These are phyloP conservation scores for Fusarium armeniacum DNA, from an alignment of 2,329 filamentous ascomycete genomes.

Conservation along the genomic window DNA sequence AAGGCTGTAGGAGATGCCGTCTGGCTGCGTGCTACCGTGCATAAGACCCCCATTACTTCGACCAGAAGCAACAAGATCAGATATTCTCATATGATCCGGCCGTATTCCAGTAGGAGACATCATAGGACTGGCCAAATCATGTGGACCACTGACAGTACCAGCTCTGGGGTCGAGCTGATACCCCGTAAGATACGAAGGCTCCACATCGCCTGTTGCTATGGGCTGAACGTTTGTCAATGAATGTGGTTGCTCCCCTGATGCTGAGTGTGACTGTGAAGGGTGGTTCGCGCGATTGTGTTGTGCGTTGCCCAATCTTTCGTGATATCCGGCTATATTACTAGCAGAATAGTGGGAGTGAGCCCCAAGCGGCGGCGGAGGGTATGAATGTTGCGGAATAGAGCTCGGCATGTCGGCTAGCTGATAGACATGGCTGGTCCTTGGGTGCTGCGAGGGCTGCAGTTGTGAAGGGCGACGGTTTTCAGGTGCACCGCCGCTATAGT, in stretches of 20 bases:
- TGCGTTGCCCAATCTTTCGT: slow-evolving; percentile 21
- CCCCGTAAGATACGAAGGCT: slow-evolving; percentile 4
- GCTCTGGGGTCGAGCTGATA: slow-evolving; percentile 19
- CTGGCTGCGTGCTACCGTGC: slow-evolving; percentile 7
- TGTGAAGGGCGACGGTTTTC: slow-evolving; percentile 31
- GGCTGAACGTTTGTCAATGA: slow-evolving; percentile 23
- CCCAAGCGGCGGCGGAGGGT: slow-evolving; percentile 29
- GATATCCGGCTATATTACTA: slow-evolving; percentile 19
- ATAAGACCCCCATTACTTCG: not conserved
- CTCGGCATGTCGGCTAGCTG: slow-evolving; percentile 32
- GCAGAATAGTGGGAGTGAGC: slow-evolving; percentile 27
- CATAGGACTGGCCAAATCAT: slow-evolving; percentile 21
- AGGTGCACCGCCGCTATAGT: slow-evolving; percentile 37
- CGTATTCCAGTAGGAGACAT: slow-evolving; percentile 33
- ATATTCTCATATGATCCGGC: slow-evolving; percentile 46
- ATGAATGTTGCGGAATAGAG: slow-evolving; percentile 35
- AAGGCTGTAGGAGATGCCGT: slow-evolving; percentile 51
- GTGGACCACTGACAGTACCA: slow-evolving; percentile 3
- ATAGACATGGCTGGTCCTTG: slow-evolving; percentile 26
- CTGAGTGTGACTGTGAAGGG: slow-evolving; percentile 16
- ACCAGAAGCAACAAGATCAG: slow-evolving; percentile 38
- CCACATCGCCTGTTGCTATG: slow-evolving; percentile 11
- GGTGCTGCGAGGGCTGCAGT: slow-evolving; percentile 25
- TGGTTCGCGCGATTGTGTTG: slow-evolving; percentile 28
- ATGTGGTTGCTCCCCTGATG: slow-evolving; percentile 15